These are phyloP conservation scores for Ichthyophonus hoferi DNA, from an alignment of 208 protist species.

Conservation along the genomic window DNA sequence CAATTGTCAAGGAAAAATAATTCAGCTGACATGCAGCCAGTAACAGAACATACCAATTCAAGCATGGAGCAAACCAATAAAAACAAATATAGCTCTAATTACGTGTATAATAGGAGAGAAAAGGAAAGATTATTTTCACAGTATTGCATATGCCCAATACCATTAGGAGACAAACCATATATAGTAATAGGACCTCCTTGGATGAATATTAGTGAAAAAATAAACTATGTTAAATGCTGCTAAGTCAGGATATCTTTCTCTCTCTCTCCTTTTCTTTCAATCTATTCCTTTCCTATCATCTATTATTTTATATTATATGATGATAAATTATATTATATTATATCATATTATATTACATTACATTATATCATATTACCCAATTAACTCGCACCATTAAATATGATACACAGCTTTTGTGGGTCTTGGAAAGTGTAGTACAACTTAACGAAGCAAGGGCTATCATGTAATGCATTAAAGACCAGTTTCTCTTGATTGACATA, in stretches of 20 bases:
- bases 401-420: conserved; percentile 14
- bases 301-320: background rate
- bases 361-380: background rate
- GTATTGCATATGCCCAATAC: background rate
- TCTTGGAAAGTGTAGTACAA: conserved; percentile 52
- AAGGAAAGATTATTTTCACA: background rate
- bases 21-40: background rate
- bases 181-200: too few species aligned
- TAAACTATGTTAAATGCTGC: background rate
- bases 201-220: too few species aligned
- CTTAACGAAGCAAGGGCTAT: conserved; percentile 26
- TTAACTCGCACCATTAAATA: background rate
- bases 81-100: background rate
- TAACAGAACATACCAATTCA: background rate
- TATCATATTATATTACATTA: background rate
- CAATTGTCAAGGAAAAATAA: too few species aligned
- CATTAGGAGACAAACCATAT: too few species aligned
- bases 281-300: background rate
- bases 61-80: background rate
- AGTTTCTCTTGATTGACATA: conserved; percentile 45
- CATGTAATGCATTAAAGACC: conserved; percentile 28
- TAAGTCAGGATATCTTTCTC: background rate
- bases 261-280: background rate
- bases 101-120: background rate
- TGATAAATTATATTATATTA: background rate